Base-by-base conservation (phyloP, 1,284 basidiomycete genomes). In the Cutaneotrichosporon cyanovorans region DNA sequence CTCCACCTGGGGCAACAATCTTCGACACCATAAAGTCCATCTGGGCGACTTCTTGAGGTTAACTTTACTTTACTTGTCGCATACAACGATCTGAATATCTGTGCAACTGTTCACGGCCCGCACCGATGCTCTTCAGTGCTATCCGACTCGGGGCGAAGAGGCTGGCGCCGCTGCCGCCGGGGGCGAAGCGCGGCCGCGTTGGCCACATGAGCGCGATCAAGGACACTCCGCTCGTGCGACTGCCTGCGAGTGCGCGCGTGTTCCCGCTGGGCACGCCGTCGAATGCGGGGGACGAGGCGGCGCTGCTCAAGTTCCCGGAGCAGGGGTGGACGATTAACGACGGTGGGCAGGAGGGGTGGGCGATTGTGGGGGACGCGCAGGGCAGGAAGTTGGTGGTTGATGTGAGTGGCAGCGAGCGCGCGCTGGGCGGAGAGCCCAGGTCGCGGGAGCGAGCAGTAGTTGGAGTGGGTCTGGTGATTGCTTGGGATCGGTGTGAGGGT, bases 281-380 rank as follows among this genome's bases (percentile, higher is more conserved):
- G 10, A 22, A 56, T 10, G 42, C 58, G 1, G 20, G 40, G 40
- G n/a, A 21, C 5, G 42, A 56, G 3, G 46, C 55, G 3, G 62
- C 62, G 10, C 38, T 67, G 2, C 59, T 70, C 4, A 51, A 55
- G 1, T 76, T 86, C 56, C 75, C 68, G 0, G 71, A 76, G 42
- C 56, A 80, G 3, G 72, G 77, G 20, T 84, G 84, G 83, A 78
- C 74, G 2, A 75, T 85, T 4, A 69, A 55, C 28, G 47, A 50
- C 34, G 58, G 74, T 16, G 76, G 80, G 11, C 74, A 74, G 1
- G 59, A 63, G 53, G 81, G 75, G n/a, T 86, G 85, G 84, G 84
- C 82, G 0, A 74, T 87, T 16, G 74, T 86, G 7, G 80, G 72
- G 0, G 65, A 72, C 50, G 60, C 76, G 9, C 80, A 50, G 72